phyloP scores from a whole-genome alignment of 768 basidiomycete species.

The Tricholoma saponaceum region DNA sequence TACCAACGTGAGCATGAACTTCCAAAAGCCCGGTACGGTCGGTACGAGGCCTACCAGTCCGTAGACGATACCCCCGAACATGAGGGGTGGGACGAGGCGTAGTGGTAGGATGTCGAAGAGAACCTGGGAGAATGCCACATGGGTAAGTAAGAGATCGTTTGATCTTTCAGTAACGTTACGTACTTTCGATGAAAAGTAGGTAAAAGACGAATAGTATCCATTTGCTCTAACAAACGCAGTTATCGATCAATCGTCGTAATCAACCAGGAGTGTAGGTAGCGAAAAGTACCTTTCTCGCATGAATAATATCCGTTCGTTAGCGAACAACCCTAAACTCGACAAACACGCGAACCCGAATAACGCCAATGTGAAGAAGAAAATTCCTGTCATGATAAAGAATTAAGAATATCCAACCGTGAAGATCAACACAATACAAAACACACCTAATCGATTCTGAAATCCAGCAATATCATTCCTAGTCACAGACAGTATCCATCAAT shows the following conservation, averaged over 20 bases:
- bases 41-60: constrained; percentile 93
- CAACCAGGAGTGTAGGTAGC: background rate
- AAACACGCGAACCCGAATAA: constrained; percentile 96
- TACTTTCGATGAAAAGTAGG: constrained; percentile 94
- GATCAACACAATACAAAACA: constrained; percentile 5
- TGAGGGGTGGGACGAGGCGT: constrained; percentile 89
- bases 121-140: constrained; percentile 41
- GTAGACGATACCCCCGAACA: constrained; percentile 96
- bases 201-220: constrained; percentile 95
- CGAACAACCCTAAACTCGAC: constrained; percentile 90
- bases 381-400: constrained; percentile 39
- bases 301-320: constrained; percentile 93
- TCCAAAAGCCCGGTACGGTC: constrained; percentile 90
- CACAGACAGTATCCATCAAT: constrained; percentile 1
- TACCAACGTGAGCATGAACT: constrained; percentile 96
- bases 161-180: background rate
- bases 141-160: background rate
- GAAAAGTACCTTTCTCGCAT: constrained; percentile 85
- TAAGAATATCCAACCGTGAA: background rate
- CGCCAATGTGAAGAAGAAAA: constrained; percentile 97
- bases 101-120: constrained; percentile 96
- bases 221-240: constrained; percentile 62
- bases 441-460: constrained; percentile 92
- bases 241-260: background rate
- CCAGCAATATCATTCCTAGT: constrained; percentile 87